These are phyloP conservation scores for Huntiella moniliformis DNA, from an alignment of 2,329 filamentous ascomycete species.

Conservation along the genomic window DNA sequence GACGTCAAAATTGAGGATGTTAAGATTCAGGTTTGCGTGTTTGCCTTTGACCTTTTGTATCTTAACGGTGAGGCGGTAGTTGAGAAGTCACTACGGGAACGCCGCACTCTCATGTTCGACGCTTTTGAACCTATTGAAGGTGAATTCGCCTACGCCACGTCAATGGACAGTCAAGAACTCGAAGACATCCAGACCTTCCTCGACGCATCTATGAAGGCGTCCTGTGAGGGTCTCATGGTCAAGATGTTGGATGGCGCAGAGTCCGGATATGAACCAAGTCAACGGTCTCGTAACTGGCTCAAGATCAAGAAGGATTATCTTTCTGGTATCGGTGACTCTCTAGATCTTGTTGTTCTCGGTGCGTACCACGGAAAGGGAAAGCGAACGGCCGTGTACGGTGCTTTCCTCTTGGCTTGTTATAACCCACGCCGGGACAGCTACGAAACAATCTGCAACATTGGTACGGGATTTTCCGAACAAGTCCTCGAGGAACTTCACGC, in stretches of 20 bases:
- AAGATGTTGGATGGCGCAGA: slow-evolving; percentile 95
- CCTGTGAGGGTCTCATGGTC: slow-evolving; percentile 95
- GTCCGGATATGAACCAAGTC: slow-evolving; percentile 89
- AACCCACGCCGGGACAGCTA: slow-evolving; percentile 64
- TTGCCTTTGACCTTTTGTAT: slow-evolving; percentile 88
- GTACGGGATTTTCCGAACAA: slow-evolving; percentile 91
- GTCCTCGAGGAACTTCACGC: slow-evolving; percentile 73
- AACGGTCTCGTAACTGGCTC: slow-evolving; percentile 93
- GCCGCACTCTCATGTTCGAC: slow-evolving; percentile 52
- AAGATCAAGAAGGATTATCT: slow-evolving; percentile 99
- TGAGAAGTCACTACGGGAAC: slow-evolving; percentile 67
- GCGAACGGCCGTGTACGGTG: slow-evolving; percentile 85
- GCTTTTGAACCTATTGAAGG: slow-evolving; percentile 67
- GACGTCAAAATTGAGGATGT: slow-evolving; percentile 91
- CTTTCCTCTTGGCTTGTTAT: slow-evolving; percentile 88
- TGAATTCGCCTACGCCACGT: slow-evolving; percentile 79
- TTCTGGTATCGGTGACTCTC: slow-evolving; percentile 77
- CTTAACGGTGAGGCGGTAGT: slow-evolving; percentile 82
- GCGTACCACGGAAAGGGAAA: slow-evolving; percentile 92
- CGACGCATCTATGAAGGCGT: slow-evolving; percentile 87
- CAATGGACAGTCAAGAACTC: slow-evolving; percentile 70
- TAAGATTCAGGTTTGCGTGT: slow-evolving; percentile 92
- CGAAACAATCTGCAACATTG: slow-evolving; percentile 96
- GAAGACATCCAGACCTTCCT: slow-evolving; percentile 86
- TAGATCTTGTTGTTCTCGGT: slow-evolving; percentile 87